Percentiles rank a stretch among this genome's conserved stretches.
Conservation (phyloP, 208 protist species). For the Acanthamoeba rhysodes region DNA sequence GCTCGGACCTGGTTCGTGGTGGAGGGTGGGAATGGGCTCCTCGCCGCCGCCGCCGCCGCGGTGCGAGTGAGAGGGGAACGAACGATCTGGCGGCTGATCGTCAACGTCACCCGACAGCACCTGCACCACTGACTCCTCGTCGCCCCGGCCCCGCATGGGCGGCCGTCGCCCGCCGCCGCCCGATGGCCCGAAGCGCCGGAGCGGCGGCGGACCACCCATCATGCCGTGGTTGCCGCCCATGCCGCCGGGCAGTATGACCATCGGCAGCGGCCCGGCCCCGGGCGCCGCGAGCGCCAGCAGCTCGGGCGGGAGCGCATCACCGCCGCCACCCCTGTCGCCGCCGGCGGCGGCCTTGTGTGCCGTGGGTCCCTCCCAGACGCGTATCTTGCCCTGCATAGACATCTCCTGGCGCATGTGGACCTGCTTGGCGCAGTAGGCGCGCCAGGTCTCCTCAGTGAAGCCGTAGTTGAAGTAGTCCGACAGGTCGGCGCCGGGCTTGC, state of each 20-base stretch:
- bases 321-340: no score
- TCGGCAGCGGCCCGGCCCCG: neutral
- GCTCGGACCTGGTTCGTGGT: neutral
- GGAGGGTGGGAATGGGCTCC: neutral
- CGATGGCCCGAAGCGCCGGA: neutral
- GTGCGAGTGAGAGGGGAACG: neutral
- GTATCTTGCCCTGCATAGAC: constrained; percentile 69
- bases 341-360: neutral
- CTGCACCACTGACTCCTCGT: constrained; percentile 42
- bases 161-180: neutral
- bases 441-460: constrained; percentile 81
- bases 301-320: neutral
- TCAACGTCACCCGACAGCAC: neutral
- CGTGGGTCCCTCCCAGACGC: constrained; percentile 42
- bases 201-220: neutral
- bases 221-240: neutral
- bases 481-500: constrained; percentile 77
- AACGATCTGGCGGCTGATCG: neutral
- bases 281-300: neutral
- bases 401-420: constrained; percentile 45
- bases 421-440: constrained; percentile 75
- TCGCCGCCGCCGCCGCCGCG: no score
- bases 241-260: neutral
- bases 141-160: neutral
- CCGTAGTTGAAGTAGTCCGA: constrained; percentile 82